Conservation (phyloP, 306 rosid species). For the Quercus rubra region DNA sequence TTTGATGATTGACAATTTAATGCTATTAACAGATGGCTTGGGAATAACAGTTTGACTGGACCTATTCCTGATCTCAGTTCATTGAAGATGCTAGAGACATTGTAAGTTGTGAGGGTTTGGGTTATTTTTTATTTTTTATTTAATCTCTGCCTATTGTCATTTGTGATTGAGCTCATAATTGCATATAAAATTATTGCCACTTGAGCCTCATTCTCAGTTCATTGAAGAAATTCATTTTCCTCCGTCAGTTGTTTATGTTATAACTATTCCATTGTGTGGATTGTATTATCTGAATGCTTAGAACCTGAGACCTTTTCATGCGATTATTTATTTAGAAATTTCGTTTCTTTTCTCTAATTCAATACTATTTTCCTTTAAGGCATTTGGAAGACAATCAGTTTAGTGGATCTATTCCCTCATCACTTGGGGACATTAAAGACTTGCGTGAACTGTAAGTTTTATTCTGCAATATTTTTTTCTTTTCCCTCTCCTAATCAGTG, state of each 20-base stretch:
- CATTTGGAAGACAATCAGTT: slow-evolving; percentile 82
- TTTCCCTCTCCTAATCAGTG: slow-evolving; percentile 4
- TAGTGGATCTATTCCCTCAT: slow-evolving; percentile 71
- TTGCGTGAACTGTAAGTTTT: slow-evolving; percentile 78
- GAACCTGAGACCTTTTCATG: slow-evolving; percentile 18
- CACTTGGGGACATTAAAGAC: slow-evolving; percentile 56
- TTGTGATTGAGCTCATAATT: slow-evolving; percentile 15
- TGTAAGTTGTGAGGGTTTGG: slow-evolving; percentile 53
- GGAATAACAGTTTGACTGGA: slow-evolving; percentile 77
- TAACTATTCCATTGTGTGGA: background rate
- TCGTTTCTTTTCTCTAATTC: slow-evolving; percentile 8
- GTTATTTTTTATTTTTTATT: background rate
- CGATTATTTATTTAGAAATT: slow-evolving; percentile 7
- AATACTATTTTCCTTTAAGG: slow-evolving; percentile 38
- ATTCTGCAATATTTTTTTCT: slow-evolving; percentile 2
- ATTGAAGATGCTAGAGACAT: slow-evolving; percentile 53
- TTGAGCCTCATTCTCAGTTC: background rate
- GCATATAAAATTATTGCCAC: background rate
- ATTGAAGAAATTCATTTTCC: slow-evolving; percentile 10
- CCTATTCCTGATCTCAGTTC: slow-evolving; percentile 72
- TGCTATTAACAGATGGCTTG: slow-evolving; percentile 67
- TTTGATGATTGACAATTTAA: slow-evolving; percentile 19
- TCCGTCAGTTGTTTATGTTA: background rate
- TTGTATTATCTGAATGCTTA: slow-evolving; percentile 17
- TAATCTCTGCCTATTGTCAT: background rate